phyloP scores from a whole-genome alignment of 1,284 basidiomycete genomes.

The Ustilago hordei region DNA sequence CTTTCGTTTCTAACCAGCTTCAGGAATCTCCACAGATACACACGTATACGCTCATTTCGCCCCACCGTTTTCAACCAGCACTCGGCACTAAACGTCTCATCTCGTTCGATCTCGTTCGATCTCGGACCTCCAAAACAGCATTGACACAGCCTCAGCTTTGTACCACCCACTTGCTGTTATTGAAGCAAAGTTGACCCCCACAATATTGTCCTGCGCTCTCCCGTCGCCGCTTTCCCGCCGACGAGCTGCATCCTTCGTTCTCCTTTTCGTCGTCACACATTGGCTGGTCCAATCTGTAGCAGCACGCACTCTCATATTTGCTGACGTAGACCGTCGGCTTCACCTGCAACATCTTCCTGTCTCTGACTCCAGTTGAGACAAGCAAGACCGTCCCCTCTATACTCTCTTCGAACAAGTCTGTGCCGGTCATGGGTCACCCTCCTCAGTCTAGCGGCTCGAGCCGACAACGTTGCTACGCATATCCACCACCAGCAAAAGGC shows the following conservation, averaged over 20 bases:
- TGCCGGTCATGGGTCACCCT: constrained; percentile 41
- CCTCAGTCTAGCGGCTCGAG: constrained; percentile 24
- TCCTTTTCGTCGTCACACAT: constrained; percentile 5
- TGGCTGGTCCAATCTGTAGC: constrained; percentile 26
- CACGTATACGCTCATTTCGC: constrained; percentile 4
- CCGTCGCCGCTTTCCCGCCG: background rate
- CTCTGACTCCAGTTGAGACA: background rate
- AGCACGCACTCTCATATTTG: background rate
- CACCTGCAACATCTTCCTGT: constrained; percentile 5
- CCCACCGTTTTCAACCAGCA: background rate
- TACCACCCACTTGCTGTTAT: background rate
- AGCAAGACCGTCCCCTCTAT: background rate
- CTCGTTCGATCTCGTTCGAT: constrained; percentile 1
- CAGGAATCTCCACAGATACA: background rate
- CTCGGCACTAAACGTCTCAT: background rate
- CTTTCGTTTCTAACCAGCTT: background rate
- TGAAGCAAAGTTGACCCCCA: background rate
- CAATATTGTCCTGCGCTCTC: background rate
- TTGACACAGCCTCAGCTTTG: constrained; percentile 16
- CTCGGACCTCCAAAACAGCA: constrained; percentile 1
- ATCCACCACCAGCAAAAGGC: constrained; percentile 38
- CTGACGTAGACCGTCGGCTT: constrained; percentile 9
- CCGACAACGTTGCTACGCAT: constrained; percentile 42
- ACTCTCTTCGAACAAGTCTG: background rate
- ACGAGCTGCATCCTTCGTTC: background rate